These are phyloP conservation scores for Colletotrichum coccodes DNA, from an alignment of 2,329 filamentous ascomycete genomes.

Conservation along the genomic window DNA sequence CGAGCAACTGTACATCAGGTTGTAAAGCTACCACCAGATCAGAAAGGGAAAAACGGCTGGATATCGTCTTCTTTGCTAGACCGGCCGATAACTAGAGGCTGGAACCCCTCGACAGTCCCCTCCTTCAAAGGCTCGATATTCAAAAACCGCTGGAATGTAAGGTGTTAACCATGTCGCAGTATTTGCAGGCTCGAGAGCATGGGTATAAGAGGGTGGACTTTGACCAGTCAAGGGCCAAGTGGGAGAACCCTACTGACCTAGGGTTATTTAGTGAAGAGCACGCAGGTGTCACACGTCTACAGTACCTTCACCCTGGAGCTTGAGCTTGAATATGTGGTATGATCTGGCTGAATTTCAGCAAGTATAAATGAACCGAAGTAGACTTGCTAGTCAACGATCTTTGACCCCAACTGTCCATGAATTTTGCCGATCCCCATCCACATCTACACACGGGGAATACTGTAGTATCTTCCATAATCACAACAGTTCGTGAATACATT, in stretches of 20 bases:
- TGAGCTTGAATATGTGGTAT: too few relatives aligned
- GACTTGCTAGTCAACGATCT: too few relatives aligned
- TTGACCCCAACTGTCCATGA: too few relatives aligned
- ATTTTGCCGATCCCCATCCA: background rate
- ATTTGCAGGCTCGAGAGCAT: background rate
- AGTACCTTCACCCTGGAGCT: background rate
- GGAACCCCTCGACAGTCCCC: background rate
- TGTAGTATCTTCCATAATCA: too few relatives aligned
- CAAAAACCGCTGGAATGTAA: background rate
- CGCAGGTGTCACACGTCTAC: background rate
- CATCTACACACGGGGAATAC: background rate
- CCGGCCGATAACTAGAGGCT: conserved; percentile 37
- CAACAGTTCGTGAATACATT: too few relatives aligned
- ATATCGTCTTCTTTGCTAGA: conserved; percentile 46
- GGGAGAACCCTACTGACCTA: too few relatives aligned
- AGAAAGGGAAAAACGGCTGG: conserved; percentile 41
- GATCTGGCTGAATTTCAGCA: too few relatives aligned
- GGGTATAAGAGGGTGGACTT: background rate
- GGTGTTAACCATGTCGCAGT: background rate
- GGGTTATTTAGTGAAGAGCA: background rate
- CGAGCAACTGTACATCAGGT: conserved; percentile 46
- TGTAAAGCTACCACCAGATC: conserved; percentile 44
- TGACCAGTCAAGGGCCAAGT: background rate
- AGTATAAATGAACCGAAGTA: too few relatives aligned
- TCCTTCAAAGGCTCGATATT: background rate